Evolutionary conservation across 1,139 yeast species (phyloP).

Genomic region (Candida sp.): DNA sequence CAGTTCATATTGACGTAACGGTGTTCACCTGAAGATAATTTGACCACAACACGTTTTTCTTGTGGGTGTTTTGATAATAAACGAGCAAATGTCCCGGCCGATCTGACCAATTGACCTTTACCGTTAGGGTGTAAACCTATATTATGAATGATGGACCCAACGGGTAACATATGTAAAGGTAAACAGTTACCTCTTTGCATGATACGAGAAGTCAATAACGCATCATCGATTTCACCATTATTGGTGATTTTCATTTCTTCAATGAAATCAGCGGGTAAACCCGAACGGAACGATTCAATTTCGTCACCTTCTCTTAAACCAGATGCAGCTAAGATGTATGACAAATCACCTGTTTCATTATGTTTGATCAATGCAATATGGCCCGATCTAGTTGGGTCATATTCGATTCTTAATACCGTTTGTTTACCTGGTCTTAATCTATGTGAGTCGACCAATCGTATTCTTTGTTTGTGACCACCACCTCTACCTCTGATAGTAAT

Average conservation of each 20-base stretch:
- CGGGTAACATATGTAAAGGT: constrained; percentile 88
- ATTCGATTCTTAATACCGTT: constrained; percentile 83
- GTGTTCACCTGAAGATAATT: constrained; percentile 90
- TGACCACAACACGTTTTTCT: constrained; percentile 68
- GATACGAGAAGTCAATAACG: constrained; percentile 81
- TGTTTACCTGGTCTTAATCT: constrained; percentile 71
- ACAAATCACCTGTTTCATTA: constrained; percentile 54
- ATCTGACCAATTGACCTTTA: constrained; percentile 87
- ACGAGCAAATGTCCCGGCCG: constrained; percentile 96
- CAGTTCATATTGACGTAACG: constrained; percentile 84
- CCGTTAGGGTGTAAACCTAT: constrained; percentile 76
- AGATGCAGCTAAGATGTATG: constrained; percentile 87
- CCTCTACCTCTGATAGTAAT: constrained; percentile 95
- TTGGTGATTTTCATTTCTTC: constrained; percentile 58
- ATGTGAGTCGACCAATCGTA: constrained; percentile 75
- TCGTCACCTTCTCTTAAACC: constrained; percentile 92
- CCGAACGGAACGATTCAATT: constrained; percentile 85
- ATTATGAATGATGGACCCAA: constrained; percentile 87
- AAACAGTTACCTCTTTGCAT: constrained; percentile 94
- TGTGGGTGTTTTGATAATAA: constrained; percentile 77
- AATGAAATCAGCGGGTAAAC: constrained; percentile 77
- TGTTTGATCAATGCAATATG: constrained; percentile 87
- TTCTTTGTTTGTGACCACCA: constrained; percentile 92
- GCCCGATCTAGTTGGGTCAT: constrained; percentile 93
- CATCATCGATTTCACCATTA: constrained; percentile 89